Conservation (phyloP, 805 yeast genomes). For the Metschnikowia rubicola region DNA sequence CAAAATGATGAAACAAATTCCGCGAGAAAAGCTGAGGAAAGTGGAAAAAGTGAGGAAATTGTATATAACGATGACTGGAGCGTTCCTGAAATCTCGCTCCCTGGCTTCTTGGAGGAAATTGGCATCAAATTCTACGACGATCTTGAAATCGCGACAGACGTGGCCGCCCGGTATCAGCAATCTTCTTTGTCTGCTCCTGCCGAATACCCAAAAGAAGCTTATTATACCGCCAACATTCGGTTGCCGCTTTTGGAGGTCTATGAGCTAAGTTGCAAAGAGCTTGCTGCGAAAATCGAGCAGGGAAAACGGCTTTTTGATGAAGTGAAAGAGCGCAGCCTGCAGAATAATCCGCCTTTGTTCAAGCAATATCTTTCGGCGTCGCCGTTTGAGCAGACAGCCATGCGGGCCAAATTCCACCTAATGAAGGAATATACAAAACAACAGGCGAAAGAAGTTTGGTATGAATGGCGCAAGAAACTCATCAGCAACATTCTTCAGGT, state of each 20-base stretch:
- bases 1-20: neutral
- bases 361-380: constrained; percentile 44
- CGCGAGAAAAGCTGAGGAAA: neutral
- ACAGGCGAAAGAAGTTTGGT: constrained; percentile 57
- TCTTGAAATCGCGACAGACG: constrained; percentile 32
- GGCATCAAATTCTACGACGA: constrained; percentile 46
- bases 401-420: constrained; percentile 47
- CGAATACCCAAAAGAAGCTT: constrained; percentile 25
- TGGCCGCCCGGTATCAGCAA: constrained; percentile 22
- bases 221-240: constrained; percentile 35
- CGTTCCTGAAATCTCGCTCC: constrained; percentile 33
- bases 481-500: constrained; percentile 42
- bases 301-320: constrained; percentile 47
- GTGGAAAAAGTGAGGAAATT: neutral
- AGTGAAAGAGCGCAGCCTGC: constrained; percentile 43
- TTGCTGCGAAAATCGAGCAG: constrained; percentile 47
- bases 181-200: constrained; percentile 12
- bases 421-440: constrained; percentile 50
- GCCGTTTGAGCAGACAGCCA: constrained; percentile 33
- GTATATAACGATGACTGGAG: constrained; percentile 21
- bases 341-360: constrained; percentile 49
- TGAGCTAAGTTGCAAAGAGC: constrained; percentile 53
- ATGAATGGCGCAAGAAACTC: constrained; percentile 57
- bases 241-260: constrained; percentile 46
- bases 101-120: constrained; percentile 37